Base-by-base conservation (phyloP, 805 yeast species). In the Komagataella mondaviorum region DNA sequence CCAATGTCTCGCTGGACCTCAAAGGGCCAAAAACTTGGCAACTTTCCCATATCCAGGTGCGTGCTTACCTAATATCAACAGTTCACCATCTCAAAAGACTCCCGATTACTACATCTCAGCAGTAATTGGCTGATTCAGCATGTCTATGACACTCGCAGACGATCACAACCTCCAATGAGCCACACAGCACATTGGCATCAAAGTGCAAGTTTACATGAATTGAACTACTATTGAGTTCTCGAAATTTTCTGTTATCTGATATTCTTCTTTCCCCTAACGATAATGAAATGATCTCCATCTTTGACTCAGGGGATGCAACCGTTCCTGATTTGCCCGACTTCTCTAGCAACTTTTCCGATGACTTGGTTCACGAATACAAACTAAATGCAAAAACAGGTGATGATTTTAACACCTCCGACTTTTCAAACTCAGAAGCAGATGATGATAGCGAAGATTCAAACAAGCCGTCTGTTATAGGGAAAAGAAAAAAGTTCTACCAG, bases 291-390 rank as follows among this genome's bases (percentile, higher is more conserved):
- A 8, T 30, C 10, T 30, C 39, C 39, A 51, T 67, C 4, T 71
- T 62, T 49, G 75, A 71, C 56, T 71, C 75, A 1, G 68, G 62
- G 6, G 75, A 71, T 52, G 75, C 76, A 1, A 56, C 57, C 18
- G 63, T 66, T 10, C 76, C 75, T 4, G 58, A 70, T 52, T 55
- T 71, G 6, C 75, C 76, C 0, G 63, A 58, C 6, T 52, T 58
- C n/a, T 30, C 39, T 10, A 30, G 39, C 39, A 30, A 30, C 39
- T 30, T 30, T 8, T 30, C 39, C 3, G 39, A 30, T 30, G 39
- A 30, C 12, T 8, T 30, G 39, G 39, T 30, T 30, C 39, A 30
- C 14, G 39, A 30, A 7, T 66, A 63, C 49, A 58, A 62, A 17
- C 20, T 61, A 1, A 52, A 56, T 12, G 65, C 67, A 63, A 63